Evolutionary conservation across 2,329 filamentous ascomycete species (phyloP), one percentile per base, ranked within the genome.

Genomic region (Nemania abortiva): DNA sequence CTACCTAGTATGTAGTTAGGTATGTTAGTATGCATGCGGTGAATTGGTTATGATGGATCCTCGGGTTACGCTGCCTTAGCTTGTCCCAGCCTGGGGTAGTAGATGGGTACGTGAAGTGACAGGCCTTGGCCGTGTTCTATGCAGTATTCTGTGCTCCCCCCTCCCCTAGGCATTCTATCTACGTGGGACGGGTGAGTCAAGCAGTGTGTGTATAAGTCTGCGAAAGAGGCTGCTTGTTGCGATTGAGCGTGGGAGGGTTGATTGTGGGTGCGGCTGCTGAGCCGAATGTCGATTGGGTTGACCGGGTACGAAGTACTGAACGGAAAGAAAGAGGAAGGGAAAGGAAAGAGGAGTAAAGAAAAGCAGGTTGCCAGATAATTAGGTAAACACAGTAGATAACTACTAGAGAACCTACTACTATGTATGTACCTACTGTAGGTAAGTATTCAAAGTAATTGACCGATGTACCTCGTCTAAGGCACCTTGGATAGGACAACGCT

Each of bases 41-140:
- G 22, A 18, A 15, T 22, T 27, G 47, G 47, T 50, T 27, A 18
- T 27, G 22, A 50, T 50, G 22, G 24, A 50, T 50, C 13, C 47
- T 27, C 20, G 47, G 20, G 42, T n/a, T n/a, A 7, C 15, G 20
- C 27, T 50, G 47, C 47, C 27, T 27, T 49, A 50, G 47, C 22
- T 27, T 27, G 47, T 24, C 18, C 24, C 47, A 9, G 47, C 27
- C 2, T 47, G 18, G 42, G 42, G 42, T 47, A n/a, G 18, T 27
- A 27, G 47, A 27, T 27, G 37, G 31, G 22, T 45, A 42, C 24
- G 22, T 45, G 45, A 6, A 27, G 37, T 57, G 55, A 31, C 39
- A 66, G 56, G 56, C 27, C 63, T 66, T 61, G 63, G 63, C 63
- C 20, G 27, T n/a, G n/a, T n/a, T n/a, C n/a, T n/a, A n/a, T 50